Conservation (phyloP, 1,284 basidiomycete genomes). For the Cutaneotrichosporon curvatum region DNA sequence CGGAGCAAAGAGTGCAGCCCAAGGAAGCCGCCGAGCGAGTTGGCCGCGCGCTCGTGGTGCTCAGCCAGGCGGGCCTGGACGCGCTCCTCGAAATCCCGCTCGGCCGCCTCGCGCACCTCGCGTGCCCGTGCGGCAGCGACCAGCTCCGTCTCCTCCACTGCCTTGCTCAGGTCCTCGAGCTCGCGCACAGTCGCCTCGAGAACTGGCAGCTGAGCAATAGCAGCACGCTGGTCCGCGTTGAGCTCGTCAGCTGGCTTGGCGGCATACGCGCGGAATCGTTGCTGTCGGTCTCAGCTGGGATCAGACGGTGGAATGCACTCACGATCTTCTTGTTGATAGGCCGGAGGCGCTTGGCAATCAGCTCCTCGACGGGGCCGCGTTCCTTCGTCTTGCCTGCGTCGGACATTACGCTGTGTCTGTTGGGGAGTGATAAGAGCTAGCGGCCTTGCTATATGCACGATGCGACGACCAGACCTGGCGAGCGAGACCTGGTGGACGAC, state of each 20-base stretch:
- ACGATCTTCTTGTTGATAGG: conserved; percentile 75
- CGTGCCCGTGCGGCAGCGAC: conserved; percentile 22
- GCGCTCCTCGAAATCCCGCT: conserved; percentile 7
- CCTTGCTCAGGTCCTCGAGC: conserved; percentile 69
- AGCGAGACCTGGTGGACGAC: too few species aligned
- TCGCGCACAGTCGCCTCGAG: conserved; percentile 72
- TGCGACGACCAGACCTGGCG: too few species aligned
- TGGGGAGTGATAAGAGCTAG: too few species aligned
- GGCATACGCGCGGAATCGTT: conserved; percentile 63
- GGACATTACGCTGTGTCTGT: too few species aligned
- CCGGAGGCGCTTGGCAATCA: conserved; percentile 68
- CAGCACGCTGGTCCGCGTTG: conserved; percentile 73
- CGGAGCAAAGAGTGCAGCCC: conserved; percentile 57
- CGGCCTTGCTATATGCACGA: too few species aligned
- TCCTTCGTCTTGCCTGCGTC: conserved; percentile 7
- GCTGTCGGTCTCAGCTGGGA: conserved; percentile 52
- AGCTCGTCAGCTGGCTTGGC: conserved; percentile 60
- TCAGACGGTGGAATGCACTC: conserved; percentile 46
- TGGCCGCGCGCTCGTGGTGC: conserved; percentile 44
- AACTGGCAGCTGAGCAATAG: conserved; percentile 60
- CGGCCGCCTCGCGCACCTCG: conserved; percentile 23
- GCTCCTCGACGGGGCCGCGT: conserved; percentile 60
- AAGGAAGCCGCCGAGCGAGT: conserved; percentile 58
- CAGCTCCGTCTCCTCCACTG: conserved; percentile 52
- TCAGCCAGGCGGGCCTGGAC: conserved; percentile 6